Evolutionary conservation across 306 rosid species (phyloP).

Genomic region (Cicer cuneatum): DNA sequence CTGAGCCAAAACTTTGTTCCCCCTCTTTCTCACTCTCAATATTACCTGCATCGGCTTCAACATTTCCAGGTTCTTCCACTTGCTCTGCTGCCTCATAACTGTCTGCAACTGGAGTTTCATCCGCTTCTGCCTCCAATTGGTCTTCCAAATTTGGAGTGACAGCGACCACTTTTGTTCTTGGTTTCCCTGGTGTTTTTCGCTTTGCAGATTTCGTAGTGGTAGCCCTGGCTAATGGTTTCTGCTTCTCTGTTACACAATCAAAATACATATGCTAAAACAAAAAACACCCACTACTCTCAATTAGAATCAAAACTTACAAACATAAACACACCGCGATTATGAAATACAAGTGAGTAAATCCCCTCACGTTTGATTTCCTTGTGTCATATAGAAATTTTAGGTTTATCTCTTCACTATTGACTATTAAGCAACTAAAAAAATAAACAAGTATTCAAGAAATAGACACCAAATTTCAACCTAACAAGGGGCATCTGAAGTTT

Average conservation of each 20-base stretch:
- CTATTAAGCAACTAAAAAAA: not conserved
- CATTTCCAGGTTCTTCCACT: slow-evolving; percentile 51
- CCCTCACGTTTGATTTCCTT: not conserved
- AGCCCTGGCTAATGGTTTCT: slow-evolving; percentile 43
- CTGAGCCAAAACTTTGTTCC: slow-evolving; percentile 37
- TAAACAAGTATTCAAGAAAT: not conserved
- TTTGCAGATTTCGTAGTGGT: slow-evolving; percentile 41
- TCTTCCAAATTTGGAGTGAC: slow-evolving; percentile 43
- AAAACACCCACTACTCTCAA: not conserved
- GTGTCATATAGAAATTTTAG: slow-evolving; percentile 1
- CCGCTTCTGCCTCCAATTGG: slow-evolving; percentile 45
- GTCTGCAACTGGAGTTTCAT: slow-evolving; percentile 40
- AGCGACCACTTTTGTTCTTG: slow-evolving; percentile 41
- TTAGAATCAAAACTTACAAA: slow-evolving; percentile 21
- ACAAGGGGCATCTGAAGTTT: not conserved
- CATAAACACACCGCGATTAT: not conserved
- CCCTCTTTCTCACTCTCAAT: slow-evolving; percentile 35
- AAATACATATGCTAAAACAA: slow-evolving; percentile 10
- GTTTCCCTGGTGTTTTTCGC: slow-evolving; percentile 46
- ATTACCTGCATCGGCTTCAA: slow-evolving; percentile 39
- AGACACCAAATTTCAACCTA: slow-evolving; percentile 4
- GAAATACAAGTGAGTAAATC: not conserved
- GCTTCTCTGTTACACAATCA: slow-evolving; percentile 42
- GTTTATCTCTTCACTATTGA: not conserved
- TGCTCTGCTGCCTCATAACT: slow-evolving; percentile 28